Evolutionary conservation across 352 stramenopile species (phyloP), one percentile per base, ranked within the genome.

Genomic region (Phytophthora cajani): DNA sequence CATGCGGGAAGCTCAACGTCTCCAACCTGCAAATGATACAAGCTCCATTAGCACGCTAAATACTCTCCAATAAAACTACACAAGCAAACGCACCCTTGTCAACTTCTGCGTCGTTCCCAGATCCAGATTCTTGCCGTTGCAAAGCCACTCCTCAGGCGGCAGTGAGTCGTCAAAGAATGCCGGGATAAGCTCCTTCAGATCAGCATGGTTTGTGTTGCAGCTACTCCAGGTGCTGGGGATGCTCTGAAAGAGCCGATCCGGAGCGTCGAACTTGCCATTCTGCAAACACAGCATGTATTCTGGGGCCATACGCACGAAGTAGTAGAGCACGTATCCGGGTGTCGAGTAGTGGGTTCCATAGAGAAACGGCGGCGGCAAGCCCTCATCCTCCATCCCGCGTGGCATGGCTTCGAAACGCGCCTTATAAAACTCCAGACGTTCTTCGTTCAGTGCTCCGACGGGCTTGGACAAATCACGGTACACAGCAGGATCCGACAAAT

Each of bases 101-200:
- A 95, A 84, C 19, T 98, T 77, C 71, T 93, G 77, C 76, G 95
- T 85, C 6, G 88, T 98, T 10, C 98, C 98, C 19, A 99, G 91
- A 73, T 99, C 94, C 59, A 99, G 92, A 52, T 97, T 90, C 71
- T 98, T 98, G 2, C 77, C 73, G 75, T 99, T 99, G 62, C 89
- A 87, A 47, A 99, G 84, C 86, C 99, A 99, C 49, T 93, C 84
- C 3, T 90, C 79, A 3, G 84, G 71, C 0, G 75, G 55, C 1
- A 97, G 75, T 30, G 96, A 91, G 12, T 98, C 93, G 58, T 97
- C 97, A 76, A 98, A 99, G 80, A 98, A 99, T 74, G 99, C 98
- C 5, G 98, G 98, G 19, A 98, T 99, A 8, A 99, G 81, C 74
- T 99, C 98, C 79, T 99, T 99, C 7, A 99, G 85, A 75, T 99